Base-by-base conservation (phyloP, 2,329 filamentous ascomycete species). In the Monosporascus sp. region DNA sequence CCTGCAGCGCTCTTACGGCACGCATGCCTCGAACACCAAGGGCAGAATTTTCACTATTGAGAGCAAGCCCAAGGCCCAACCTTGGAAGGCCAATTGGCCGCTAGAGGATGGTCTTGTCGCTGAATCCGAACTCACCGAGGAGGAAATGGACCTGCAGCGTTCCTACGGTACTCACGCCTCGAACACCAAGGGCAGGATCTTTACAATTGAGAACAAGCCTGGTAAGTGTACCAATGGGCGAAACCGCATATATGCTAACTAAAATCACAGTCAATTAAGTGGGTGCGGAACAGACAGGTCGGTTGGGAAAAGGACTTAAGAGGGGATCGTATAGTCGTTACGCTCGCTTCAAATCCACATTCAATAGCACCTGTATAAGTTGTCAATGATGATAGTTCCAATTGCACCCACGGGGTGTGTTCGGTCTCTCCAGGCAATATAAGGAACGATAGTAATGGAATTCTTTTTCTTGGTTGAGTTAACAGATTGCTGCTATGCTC, bases 11-110 rank as follows among this genome's bases (percentile, higher is more conserved):
- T 51, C 57, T 24, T 59, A 53, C 37, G 57, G 57, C 24, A 59
- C 51, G 45, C 57, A 59, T 44, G 57, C 57, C 28, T 59, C 57
- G 51, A 59, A 59, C 57, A 59, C 57, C 55, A 59, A 59, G 47
- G 57, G 57, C 45, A 49, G 54, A 43, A 54, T 57, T 44, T 51
- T 55, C 18, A 51, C 51, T 48, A 38, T 58, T 40, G 48, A 48
- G 37, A 40, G 6, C 37, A 40, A 40, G 37, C 37, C 37, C 15
- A 53, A 58, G 49, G 56, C 31, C 14, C 47, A 49, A 28, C 47
- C 47, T 6, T 49, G 47, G 47, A 49, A 49, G 47, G 7, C 14
- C 2, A 37, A 49, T 28, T 49, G 47, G 47, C 47, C 51, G 8
- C 45, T 31, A 7, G 4, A 5, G 37, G 37, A 40, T 35, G 18